Evolutionary conservation across 768 basidiomycete species (phyloP).

Genomic region (Hemileccinum impolitum): DNA sequence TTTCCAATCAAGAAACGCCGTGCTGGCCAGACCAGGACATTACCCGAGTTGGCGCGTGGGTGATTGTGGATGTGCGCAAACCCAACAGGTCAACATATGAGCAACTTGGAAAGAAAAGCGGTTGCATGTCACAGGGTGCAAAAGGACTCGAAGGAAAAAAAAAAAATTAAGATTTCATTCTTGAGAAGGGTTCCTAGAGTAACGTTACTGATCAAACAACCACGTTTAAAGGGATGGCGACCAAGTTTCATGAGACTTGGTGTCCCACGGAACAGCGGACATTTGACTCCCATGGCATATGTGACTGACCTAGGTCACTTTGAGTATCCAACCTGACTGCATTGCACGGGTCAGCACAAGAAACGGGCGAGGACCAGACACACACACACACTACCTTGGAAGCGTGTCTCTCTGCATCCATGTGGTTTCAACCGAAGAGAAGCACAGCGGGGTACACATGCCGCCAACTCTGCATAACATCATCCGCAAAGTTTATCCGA

Average conservation of each 20-base stretch:
- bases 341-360: not conserved
- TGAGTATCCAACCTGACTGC: not conserved
- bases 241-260: not conserved
- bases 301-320: conserved; percentile 10
- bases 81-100: conserved; percentile 11
- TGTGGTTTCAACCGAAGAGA: conserved; percentile 1
- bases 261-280: conserved; percentile 4
- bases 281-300: not conserved
- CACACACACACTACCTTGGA: too few species aligned
- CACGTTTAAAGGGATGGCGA: conserved; percentile 2
- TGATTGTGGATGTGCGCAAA: not conserved
- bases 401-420: conserved; percentile 1
- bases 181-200: conserved; percentile 6
- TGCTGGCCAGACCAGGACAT: not conserved
- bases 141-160: not conserved
- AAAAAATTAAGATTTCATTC: conserved; percentile 8
- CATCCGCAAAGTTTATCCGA: conserved; percentile 3
- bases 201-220: conserved; percentile 1
- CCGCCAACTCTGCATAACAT: conserved; percentile 2
- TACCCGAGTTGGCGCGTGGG: not conserved
- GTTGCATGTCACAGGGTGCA: conserved; percentile 1
- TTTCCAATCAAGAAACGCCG: not conserved
- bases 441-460: not conserved
- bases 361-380: not conserved
- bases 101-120: conserved; percentile 1